A percentile compares a stretch with the other conserved stretches of the same genome.
These are phyloP conservation scores for Musa itinerans DNA, from an alignment of 176 grass and related monocot genomes.

Conservation along the genomic window DNA sequence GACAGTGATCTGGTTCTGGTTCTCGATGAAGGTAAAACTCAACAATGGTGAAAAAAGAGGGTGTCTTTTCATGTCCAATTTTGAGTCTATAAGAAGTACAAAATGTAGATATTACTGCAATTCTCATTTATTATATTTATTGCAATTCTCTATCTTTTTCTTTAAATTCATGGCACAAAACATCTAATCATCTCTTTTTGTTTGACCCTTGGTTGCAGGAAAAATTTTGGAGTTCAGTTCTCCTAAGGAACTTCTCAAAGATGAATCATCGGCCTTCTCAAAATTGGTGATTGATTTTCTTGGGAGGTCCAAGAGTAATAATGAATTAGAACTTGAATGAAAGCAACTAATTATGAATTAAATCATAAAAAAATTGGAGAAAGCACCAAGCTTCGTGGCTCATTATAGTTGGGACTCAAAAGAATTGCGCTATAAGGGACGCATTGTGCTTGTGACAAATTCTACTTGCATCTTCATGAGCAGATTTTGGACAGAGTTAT, in stretches of 20 bases:
- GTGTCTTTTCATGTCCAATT: not conserved
- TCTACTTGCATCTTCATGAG: no score
- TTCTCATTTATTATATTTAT: not conserved
- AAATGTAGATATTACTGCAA: not conserved
- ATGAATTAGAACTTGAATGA: conserved; percentile 3
- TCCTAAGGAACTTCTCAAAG: conserved; percentile 47
- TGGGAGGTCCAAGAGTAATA: conserved; percentile 42
- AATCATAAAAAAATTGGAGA: no score
- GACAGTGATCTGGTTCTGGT: conserved; percentile 79
- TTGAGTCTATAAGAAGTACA: not conserved
- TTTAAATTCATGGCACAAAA: not conserved
- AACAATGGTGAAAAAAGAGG: not conserved
- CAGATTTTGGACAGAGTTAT: no score
- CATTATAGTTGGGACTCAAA: no score
- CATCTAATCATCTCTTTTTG: conserved; percentile 3
- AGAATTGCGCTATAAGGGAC: no score
- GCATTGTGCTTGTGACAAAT: no score
- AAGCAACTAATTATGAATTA: not conserved
- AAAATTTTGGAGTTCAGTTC: conserved; percentile 76
- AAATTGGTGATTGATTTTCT: conserved; percentile 71
- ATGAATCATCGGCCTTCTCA: conserved; percentile 65
- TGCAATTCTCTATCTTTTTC: not conserved
- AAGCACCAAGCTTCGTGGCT: no score
- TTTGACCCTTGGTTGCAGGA: conserved; percentile 36
- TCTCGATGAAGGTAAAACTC: conserved; percentile 59